Conservation (phyloP, 495 filamentous ascomycete genomes). For the Xeromyces bisporus region DNA sequence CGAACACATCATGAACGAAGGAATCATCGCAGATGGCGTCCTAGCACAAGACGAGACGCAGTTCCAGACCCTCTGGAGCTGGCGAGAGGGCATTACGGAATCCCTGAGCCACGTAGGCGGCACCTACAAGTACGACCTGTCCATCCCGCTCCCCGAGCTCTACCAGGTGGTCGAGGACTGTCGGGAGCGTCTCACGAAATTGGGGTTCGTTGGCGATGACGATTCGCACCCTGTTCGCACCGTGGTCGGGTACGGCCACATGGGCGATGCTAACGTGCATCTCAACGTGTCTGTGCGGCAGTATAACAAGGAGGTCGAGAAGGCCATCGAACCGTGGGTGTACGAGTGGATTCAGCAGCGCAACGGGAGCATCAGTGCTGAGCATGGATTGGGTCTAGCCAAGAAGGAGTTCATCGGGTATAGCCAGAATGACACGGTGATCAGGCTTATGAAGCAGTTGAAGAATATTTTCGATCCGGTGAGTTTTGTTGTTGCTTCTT, state of each 20-base stretch:
- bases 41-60: conserved; percentile 88
- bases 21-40: conserved; percentile 73
- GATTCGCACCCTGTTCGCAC: conserved; percentile 67
- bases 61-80: conserved; percentile 68
- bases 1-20: conserved; percentile 74
- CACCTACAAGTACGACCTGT: conserved; percentile 96
- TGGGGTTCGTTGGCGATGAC: conserved; percentile 61
- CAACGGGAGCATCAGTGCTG: conserved; percentile 85
- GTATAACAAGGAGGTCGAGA: conserved; percentile 80
- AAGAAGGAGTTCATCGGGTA: conserved; percentile 93
- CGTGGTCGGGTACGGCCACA: conserved; percentile 93
- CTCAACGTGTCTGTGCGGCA: conserved; percentile 67
- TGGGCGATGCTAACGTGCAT: conserved; percentile 93
- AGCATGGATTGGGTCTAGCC: conserved; percentile 84
- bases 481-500: conserved; percentile 19
- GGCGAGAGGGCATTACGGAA: conserved; percentile 87
- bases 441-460: conserved; percentile 82
- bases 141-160: conserved; percentile 74
- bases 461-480: conserved; percentile 88
- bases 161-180: conserved; percentile 81
- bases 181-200: conserved; percentile 45
- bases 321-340: conserved; percentile 80
- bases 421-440: conserved; percentile 70
- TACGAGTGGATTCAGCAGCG: conserved; percentile 88
- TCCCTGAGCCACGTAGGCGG: conserved; percentile 77